phyloP scores from a whole-genome alignment of 805 yeast species.

The Zygosaccharomyces bailii region DNA sequence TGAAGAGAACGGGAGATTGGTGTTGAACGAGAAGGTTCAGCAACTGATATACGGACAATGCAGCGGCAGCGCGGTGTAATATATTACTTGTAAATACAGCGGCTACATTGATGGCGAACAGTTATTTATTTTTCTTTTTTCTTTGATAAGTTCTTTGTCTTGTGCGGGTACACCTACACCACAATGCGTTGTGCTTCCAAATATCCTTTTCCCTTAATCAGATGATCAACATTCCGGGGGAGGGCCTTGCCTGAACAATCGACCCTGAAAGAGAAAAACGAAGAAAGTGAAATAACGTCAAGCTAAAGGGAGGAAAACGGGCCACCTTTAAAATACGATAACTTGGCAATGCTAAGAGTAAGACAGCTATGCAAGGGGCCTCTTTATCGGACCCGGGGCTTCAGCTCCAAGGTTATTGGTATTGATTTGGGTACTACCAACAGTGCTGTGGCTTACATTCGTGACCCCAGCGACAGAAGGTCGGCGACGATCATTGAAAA shows the following conservation, averaged over 20 bases:
- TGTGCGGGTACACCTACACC: no score
- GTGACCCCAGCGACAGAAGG: conserved; percentile 46
- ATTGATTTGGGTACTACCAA: conserved; percentile 85
- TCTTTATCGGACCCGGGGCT: not conserved
- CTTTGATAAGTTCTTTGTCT: no score
- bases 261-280: not conserved
- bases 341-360: conserved; percentile 5
- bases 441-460: conserved; percentile 67
- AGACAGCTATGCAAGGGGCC: not conserved
- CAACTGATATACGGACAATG: not conserved
- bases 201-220: no score
- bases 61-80: not conserved
- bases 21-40: conserved; percentile 1
- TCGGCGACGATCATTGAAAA: conserved; percentile 70
- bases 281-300: not conserved
- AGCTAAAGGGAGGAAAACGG: no score
- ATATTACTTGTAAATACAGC: not conserved
- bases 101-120: not conserved
- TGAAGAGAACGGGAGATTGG: not conserved
- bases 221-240: no score
- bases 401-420: conserved; percentile 53
- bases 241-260: no score
- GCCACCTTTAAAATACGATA: no score
- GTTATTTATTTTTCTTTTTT: no score
- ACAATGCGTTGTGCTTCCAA: no score